Evolutionary conservation across 2,329 filamentous ascomycete genomes (phyloP).

Genomic region (Penicillium freii): DNA sequence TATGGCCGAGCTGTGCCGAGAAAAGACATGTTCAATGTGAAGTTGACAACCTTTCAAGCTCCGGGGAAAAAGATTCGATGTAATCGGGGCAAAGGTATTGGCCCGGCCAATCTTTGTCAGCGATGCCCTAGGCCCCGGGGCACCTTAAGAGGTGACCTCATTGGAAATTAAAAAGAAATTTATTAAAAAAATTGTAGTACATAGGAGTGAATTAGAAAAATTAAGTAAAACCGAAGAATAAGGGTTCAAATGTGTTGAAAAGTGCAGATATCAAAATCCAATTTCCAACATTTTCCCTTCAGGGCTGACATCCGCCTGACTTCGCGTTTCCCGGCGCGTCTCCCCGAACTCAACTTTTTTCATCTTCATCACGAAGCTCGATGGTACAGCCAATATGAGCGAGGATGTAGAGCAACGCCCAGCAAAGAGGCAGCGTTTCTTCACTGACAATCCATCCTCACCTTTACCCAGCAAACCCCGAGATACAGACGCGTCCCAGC

Average conservation of each 20-base stretch:
- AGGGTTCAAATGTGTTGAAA: background rate
- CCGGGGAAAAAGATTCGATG: constrained; percentile 10
- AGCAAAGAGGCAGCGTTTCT: constrained; percentile 62
- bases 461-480: constrained; percentile 19
- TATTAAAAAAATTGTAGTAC: background rate
- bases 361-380: background rate
- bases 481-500: constrained; percentile 20
- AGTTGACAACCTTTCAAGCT: background rate
- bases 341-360: constrained; percentile 18
- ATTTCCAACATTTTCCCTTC: constrained; percentile 8
- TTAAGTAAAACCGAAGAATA: background rate
- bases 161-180: background rate
- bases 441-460: constrained; percentile 49
- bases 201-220: background rate
- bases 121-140: background rate
- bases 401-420: constrained; percentile 53
- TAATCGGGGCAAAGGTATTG: constrained; percentile 24
- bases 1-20: constrained; percentile 22
- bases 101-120: constrained; percentile 14
- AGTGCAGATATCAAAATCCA: background rate
- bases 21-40: constrained; percentile 19
- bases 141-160: background rate
- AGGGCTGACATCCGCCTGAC: constrained; percentile 24
- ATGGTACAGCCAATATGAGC: constrained; percentile 19
- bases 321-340: constrained; percentile 39